Percentiles rank a stretch among this genome's conserved stretches.
These are phyloP conservation scores for Blastocystis hominis DNA, from an alignment of 352 stramenopile species.

Conservation along the genomic window DNA sequence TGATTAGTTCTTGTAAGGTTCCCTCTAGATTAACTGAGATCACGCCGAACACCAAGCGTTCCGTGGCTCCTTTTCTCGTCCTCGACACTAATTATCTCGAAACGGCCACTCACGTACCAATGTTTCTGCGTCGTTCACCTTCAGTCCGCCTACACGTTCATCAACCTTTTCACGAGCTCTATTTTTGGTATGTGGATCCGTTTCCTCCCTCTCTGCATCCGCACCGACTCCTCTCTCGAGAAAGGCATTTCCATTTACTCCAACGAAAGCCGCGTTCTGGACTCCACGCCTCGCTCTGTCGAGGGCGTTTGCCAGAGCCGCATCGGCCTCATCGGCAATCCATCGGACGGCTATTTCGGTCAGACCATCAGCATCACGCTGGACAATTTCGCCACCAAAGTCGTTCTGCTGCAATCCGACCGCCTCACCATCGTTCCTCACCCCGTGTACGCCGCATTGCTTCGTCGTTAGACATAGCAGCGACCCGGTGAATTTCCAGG, in stretches of 20 bases:
- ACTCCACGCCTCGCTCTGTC: not conserved
- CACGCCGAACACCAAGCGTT: not conserved
- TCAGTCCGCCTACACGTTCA: not conserved
- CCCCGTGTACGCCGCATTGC: conserved; percentile 56
- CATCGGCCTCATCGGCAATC: conserved; percentile 65
- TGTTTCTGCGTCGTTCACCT: not conserved
- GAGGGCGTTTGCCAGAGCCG: conserved; percentile 57
- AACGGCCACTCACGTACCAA: not conserved
- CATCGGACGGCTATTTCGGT: conserved; percentile 64
- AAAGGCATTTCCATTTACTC: not conserved
- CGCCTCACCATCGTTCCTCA: conserved; percentile 59
- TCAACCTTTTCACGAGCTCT: not conserved
- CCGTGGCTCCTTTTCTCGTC: not conserved
- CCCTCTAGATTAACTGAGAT: not conserved
- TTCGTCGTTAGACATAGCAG: not conserved
- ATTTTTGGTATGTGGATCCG: conserved; percentile 17
- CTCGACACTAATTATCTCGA: not conserved
- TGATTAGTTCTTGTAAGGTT: not conserved
- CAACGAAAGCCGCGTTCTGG: not conserved
- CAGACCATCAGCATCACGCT: conserved; percentile 64
- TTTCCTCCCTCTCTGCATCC: conserved; percentile 22
- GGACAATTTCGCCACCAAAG: conserved; percentile 61
- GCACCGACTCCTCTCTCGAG: not conserved
- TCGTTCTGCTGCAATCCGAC: not conserved
- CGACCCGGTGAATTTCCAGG: conserved; percentile 61